Evolutionary conservation across 1,284 basidiomycete species (phyloP).

Genomic region (Cystobasidium sp.): DNA sequence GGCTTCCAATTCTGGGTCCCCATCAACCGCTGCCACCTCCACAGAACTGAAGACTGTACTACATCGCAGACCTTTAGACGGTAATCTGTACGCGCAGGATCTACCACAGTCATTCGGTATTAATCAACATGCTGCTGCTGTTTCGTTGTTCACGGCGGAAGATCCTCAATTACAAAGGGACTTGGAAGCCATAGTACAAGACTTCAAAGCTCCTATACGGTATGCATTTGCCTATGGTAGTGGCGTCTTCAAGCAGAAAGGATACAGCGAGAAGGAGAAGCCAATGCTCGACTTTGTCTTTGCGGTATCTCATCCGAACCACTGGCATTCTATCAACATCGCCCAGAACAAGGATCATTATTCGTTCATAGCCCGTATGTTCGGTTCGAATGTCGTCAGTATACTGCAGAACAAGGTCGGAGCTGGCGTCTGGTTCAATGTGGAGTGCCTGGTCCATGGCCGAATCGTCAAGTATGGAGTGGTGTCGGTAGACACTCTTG

Average conservation of each 20-base stretch:
- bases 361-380: constrained; percentile 75
- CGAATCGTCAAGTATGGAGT: constrained; percentile 98
- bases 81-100: constrained; percentile 36
- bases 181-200: constrained; percentile 72
- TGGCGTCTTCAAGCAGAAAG: constrained; percentile 85
- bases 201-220: constrained; percentile 82
- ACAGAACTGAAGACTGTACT: not conserved
- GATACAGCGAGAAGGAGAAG: constrained; percentile 61
- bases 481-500: constrained; percentile 85
- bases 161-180: constrained; percentile 71
- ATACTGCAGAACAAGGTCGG: constrained; percentile 72
- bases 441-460: constrained; percentile 79
- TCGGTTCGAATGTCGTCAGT: constrained; percentile 78
- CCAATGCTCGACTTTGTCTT: constrained; percentile 97
- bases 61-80: constrained; percentile 5
- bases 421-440: constrained; percentile 95
- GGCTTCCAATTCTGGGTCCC: not conserved
- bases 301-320: constrained; percentile 84
- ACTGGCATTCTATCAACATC: constrained; percentile 96
- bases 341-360: constrained; percentile 87
- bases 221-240: constrained; percentile 96
- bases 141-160: constrained; percentile 64
- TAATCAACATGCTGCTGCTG: constrained; percentile 66
- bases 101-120: constrained; percentile 75
- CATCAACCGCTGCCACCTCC: not conserved